phyloP scores from a whole-genome alignment of 2,329 filamentous ascomycete genomes.

The Pseudogymnoascus sp. region DNA sequence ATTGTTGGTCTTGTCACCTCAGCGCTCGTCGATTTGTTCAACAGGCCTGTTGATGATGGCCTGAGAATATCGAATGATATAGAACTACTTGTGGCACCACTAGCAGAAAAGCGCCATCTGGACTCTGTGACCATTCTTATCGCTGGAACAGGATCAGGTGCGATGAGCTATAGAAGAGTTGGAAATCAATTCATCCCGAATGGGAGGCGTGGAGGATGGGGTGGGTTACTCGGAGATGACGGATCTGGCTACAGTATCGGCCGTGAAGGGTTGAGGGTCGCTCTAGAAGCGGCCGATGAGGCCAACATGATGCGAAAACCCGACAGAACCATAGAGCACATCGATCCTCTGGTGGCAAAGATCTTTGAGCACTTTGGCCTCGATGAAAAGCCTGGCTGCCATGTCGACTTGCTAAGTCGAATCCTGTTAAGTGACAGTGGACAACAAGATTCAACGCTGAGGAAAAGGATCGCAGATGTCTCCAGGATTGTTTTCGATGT shows the following conservation, averaged over 20 bases:
- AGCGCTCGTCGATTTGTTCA: constrained; percentile 26
- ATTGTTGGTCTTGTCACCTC: constrained; percentile 24
- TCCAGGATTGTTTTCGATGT: background rate
- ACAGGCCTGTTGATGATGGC: constrained; percentile 16
- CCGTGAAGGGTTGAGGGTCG: background rate
- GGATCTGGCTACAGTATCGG: constrained; percentile 37
- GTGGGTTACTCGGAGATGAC: constrained; percentile 37
- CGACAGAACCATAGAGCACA: background rate
- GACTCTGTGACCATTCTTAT: constrained; percentile 32
- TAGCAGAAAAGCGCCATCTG: constrained; percentile 15
- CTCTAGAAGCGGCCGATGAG: background rate
- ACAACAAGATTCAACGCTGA: background rate
- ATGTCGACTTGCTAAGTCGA: background rate
- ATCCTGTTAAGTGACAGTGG: background rate
- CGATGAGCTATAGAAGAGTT: constrained; percentile 32
- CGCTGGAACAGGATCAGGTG: constrained; percentile 37
- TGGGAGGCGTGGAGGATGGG: constrained; percentile 38
- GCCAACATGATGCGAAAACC: background rate
- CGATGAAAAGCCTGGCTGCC: background rate
- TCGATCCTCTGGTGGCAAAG: background rate
- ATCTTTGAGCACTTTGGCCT: background rate
- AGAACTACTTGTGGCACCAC: constrained; percentile 30
- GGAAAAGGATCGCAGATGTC: background rate
- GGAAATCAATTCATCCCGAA: constrained; percentile 21
- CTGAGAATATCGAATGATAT: constrained; percentile 35